Evolutionary conservation across 2,329 filamentous ascomycete genomes (phyloP), one percentile per base, ranked within the genome.

Genomic region (Plenodomus lindquistii): DNA sequence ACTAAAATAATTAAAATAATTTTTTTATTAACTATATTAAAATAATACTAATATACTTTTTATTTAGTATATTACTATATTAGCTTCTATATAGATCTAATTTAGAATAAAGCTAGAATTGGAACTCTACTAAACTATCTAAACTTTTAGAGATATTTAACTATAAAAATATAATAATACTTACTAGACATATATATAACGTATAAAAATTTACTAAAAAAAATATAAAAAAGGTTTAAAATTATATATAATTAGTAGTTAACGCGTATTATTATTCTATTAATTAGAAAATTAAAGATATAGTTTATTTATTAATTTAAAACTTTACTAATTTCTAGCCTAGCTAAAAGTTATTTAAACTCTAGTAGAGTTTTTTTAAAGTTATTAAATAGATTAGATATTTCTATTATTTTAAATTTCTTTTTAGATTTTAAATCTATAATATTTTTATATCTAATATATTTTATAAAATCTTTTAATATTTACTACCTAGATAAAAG

Each of bases 1-100:
- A 44, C 21, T 27, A 44, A 21, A 21, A 44, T 38, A 44, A 44
- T 17, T 38, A 44, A 21, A 37, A n/a, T 27, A 38, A 21, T 7
- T 18, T 44, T 29, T 16, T 29, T 7, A 44, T 44, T 11, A 19
- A 44, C 19, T 37, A 21, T 9, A 17, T 17, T 13, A 22, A 44
- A 18, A n/a, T 39, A 22, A 4, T 19, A 11, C 16, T 44, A 27
- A n/a, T 29, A 7, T 36, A 44, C 19, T 3, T 17, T 3, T 9
- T 17, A 31, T 31, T 41, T 41, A 31, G 16, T 18, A 41, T 41
- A 31, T 5, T 22, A 3, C 22, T 27, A 27, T 41, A 41, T 31
- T 31, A 41, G 8, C 20, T 41, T 27, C 21, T 41, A n/a, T 41
- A n/a, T 41, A 31, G 39, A 2, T 41, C 13, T 31, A 27, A 29